Evolutionary conservation across 768 basidiomycete species (phyloP).

Genomic region (Boletus pseudo-olivaceus): DNA sequence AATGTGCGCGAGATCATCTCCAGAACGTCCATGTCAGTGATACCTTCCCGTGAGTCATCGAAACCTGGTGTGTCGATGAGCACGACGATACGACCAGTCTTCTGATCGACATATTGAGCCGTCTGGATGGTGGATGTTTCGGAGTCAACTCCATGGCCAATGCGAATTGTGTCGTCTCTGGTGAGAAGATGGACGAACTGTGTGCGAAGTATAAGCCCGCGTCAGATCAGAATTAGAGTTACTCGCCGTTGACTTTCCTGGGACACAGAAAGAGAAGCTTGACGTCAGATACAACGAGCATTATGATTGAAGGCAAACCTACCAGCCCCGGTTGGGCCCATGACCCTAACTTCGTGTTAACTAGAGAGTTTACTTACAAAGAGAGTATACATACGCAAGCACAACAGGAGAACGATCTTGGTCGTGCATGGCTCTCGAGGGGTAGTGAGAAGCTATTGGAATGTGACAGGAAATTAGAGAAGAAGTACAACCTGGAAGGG

Average conservation of each 20-base stretch:
- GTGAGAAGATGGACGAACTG: neutral
- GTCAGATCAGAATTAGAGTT: neutral
- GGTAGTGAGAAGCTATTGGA: neutral
- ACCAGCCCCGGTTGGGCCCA: neutral
- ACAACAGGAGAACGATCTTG: neutral
- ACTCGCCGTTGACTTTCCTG: neutral
- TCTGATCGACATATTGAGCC: neutral
- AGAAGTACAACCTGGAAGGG: neutral
- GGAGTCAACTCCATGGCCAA: neutral
- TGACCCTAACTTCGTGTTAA: neutral
- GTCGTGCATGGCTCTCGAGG: neutral
- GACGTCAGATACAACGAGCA: neutral
- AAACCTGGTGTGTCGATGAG: neutral
- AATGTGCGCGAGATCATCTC: neutral
- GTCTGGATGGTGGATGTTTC: neutral
- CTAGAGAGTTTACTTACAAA: neutral
- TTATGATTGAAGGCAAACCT: neutral
- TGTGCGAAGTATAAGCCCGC: neutral
- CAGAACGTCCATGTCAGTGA: neutral
- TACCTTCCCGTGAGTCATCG: neutral
- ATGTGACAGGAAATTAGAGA: neutral
- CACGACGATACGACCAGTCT: neutral
- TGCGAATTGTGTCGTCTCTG: neutral
- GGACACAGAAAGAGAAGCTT: neutral
- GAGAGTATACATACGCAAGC: neutral